Evolutionary conservation across 352 stramenopile species (phyloP).

Genomic region (Globisporangium takayamanum): DNA sequence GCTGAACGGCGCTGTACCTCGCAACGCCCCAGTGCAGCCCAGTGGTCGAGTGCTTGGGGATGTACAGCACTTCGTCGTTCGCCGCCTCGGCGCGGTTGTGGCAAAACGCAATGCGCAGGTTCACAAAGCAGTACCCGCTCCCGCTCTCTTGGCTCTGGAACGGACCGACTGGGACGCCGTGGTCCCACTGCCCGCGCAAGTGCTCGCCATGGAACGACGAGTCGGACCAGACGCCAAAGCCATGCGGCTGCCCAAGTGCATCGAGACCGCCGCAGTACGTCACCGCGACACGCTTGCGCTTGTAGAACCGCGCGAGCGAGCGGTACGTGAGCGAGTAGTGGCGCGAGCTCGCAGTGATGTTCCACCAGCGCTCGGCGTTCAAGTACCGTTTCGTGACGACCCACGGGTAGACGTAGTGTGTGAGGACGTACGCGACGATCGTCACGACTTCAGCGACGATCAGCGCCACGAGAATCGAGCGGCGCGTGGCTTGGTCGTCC

Average conservation of each 20-base stretch:
- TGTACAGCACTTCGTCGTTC: constrained; percentile 9
- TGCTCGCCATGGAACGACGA: constrained; percentile 57
- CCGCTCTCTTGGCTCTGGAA: constrained; percentile 52
- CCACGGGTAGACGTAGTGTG: constrained; percentile 47
- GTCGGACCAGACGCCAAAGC: constrained; percentile 54
- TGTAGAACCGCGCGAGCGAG: constrained; percentile 20
- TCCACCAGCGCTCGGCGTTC: constrained; percentile 32
- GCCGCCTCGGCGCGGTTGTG: constrained; percentile 20
- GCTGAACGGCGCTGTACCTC: not conserved
- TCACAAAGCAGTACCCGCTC: constrained; percentile 53
- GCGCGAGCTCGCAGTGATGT: constrained; percentile 12
- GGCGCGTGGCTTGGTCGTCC: constrained; percentile 19
- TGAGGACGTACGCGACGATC: constrained; percentile 29
- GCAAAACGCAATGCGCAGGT: constrained; percentile 50
- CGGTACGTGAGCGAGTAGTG: constrained; percentile 27
- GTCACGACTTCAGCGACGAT: constrained; percentile 36
- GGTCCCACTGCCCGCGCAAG: constrained; percentile 41
- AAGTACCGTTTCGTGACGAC: constrained; percentile 28
- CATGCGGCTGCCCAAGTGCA: constrained; percentile 34
- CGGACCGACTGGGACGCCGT: constrained; percentile 52
- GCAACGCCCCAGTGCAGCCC: constrained; percentile 34
- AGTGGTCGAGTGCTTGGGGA: constrained; percentile 12
- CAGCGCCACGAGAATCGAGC: constrained; percentile 24
- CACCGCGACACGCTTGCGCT: constrained; percentile 25
- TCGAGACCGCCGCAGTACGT: constrained; percentile 50